These are phyloP conservation scores for Leccinellum luteum DNA, from an alignment of 768 basidiomycete genomes.

Conservation along the genomic window DNA sequence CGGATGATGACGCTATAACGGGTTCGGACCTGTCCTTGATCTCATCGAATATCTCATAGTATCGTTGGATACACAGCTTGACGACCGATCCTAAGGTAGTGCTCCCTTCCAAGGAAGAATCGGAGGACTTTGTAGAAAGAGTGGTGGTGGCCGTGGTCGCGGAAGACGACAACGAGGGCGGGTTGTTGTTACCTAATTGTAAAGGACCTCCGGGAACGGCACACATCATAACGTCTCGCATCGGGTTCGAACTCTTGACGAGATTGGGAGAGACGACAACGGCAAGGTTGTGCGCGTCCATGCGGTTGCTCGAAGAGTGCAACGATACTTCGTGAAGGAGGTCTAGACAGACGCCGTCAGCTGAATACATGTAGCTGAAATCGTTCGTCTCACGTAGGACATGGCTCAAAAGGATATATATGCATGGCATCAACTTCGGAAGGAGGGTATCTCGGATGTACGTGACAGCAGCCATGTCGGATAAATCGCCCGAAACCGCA, in stretches of 20 bases:
- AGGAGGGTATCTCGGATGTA: conserved; percentile 72
- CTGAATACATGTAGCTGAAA: neutral
- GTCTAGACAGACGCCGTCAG: conserved; percentile 42
- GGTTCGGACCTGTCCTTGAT: conserved; percentile 69
- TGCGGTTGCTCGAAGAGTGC: conserved; percentile 62
- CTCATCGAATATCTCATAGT: conserved; percentile 87
- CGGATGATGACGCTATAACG: conserved; percentile 27
- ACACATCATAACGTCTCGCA: conserved; percentile 75
- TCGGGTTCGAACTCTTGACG: conserved; percentile 63
- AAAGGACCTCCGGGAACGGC: conserved; percentile 51
- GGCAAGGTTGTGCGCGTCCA: conserved; percentile 83
- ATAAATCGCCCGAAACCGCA: conserved; percentile 44
- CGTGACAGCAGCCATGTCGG: conserved; percentile 54
- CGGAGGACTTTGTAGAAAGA: conserved; percentile 20
- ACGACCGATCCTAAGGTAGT: conserved; percentile 71
- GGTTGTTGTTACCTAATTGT: conserved; percentile 23
- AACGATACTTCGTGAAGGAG: conserved; percentile 77
- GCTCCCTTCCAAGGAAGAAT: conserved; percentile 40
- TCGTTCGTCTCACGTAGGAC: conserved; percentile 51
- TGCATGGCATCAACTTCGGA: conserved; percentile 65
- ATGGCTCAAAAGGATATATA: conserved; percentile 70
- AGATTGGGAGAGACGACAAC: conserved; percentile 81
- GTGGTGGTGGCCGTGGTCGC: conserved; percentile 14
- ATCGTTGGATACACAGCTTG: conserved; percentile 75
- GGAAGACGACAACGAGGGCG: conserved; percentile 22